phyloP scores from a whole-genome alignment of 208 protist genomes.

The Trypanosoma platydactyli region DNA sequence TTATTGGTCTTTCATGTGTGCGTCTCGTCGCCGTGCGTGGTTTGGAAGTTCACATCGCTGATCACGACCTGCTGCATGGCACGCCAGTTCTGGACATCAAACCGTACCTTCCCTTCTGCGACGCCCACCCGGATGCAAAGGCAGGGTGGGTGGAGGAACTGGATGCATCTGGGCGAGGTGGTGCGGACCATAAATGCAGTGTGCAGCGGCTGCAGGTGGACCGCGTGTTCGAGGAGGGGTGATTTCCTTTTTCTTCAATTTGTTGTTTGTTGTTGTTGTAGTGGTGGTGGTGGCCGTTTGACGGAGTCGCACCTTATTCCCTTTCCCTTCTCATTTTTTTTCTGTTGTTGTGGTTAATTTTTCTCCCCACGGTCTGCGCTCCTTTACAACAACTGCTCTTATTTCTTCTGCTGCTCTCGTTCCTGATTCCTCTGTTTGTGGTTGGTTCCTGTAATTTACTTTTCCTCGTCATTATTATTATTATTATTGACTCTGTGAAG shows the following conservation, averaged over 20 bases:
- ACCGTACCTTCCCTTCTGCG: constrained; percentile 92
- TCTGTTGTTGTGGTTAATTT: constrained; percentile 1
- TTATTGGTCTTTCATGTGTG: constrained; percentile 89
- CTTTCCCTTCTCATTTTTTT: constrained; percentile 18
- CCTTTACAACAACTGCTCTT: background rate
- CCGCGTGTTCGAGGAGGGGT: constrained; percentile 41
- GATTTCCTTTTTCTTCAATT: background rate
- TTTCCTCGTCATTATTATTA: background rate
- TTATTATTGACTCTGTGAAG: background rate
- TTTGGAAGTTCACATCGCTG: constrained; percentile 84
- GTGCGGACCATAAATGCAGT: constrained; percentile 76
- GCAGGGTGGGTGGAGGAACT: constrained; percentile 84
- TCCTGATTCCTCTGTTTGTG: no score
- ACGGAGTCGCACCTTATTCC: background rate
- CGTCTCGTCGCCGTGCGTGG: constrained; percentile 80
- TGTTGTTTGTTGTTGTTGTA: background rate
- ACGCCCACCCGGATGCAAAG: constrained; percentile 74
- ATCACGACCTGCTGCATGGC: constrained; percentile 94
- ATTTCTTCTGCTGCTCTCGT: no score
- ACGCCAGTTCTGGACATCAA: constrained; percentile 97
- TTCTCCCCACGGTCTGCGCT: background rate
- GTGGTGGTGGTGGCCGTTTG: constrained; percentile 3
- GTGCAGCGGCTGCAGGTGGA: constrained; percentile 57
- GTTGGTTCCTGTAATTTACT: no score
- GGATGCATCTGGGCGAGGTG: constrained; percentile 59